Evolutionary conservation across 2,329 filamentous ascomycete species (phyloP).

Genomic region (Colletotrichum somersetense): DNA sequence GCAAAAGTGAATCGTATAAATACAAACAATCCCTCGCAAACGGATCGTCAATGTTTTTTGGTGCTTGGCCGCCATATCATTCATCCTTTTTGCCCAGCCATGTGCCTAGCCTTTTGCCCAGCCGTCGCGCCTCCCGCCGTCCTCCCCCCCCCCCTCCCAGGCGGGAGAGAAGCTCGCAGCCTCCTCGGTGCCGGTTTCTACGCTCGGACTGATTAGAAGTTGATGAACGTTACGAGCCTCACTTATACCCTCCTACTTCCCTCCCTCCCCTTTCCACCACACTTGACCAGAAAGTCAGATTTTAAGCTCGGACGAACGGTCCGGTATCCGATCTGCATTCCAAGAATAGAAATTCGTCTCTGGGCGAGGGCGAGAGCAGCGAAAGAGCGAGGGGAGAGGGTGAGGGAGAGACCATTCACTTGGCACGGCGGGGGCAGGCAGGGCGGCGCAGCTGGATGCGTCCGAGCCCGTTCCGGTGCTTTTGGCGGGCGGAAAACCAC

Average conservation of each 20-base stretch:
- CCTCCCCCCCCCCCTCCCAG: background rate
- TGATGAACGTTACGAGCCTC: background rate
- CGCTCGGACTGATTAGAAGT: background rate
- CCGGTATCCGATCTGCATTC: background rate
- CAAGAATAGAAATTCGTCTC: background rate
- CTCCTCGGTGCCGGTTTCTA: background rate
- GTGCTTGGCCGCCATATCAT: background rate
- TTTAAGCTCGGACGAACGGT: background rate
- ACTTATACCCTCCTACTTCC: background rate
- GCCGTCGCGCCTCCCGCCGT: background rate
- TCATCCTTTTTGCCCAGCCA: background rate
- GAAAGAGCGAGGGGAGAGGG: background rate
- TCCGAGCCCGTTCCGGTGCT: background rate
- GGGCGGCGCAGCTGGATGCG: background rate
- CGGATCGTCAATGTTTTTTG: background rate
- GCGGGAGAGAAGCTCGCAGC: background rate
- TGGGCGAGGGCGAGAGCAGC: background rate
- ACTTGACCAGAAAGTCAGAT: no score
- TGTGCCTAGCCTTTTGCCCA: no score
- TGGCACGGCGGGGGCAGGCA: background rate
- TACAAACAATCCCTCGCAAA: background rate
- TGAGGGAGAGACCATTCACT: background rate
- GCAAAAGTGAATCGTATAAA: background rate
- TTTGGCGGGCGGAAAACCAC: background rate
- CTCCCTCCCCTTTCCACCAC: background rate